Evolutionary conservation across 345 rosid species (phyloP).

Genomic region (Ceriops decandra): DNA sequence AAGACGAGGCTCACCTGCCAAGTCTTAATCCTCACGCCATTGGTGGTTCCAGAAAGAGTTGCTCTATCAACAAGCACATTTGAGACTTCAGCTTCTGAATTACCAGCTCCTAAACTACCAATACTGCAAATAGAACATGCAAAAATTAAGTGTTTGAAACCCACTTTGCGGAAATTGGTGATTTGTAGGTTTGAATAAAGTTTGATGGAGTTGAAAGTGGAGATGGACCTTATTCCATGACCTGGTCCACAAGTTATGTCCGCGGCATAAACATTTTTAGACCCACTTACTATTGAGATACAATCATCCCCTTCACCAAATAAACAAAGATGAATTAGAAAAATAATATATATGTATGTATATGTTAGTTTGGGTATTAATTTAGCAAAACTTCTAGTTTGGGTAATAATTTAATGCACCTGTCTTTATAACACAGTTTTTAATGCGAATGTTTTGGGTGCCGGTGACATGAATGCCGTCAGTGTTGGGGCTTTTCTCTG

Average conservation of each 20-base stretch:
- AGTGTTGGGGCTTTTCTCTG: conserved; percentile 78
- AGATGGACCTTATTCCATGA: conserved; percentile 79
- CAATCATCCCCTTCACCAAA: conserved; percentile 78
- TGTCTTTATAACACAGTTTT: conserved; percentile 56
- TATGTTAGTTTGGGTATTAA: background rate
- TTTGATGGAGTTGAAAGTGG: background rate
- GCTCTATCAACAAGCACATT: conserved; percentile 64
- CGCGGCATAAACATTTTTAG: conserved; percentile 67
- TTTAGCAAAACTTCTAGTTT: background rate
- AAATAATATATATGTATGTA: background rate
- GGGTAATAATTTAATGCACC: conserved; percentile 31
- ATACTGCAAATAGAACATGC: conserved; percentile 39
- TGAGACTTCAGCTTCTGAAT: conserved; percentile 63
- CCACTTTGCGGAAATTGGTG: background rate
- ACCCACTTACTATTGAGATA: conserved; percentile 82
- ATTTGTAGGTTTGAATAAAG: conserved; percentile 3
- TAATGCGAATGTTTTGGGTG: conserved; percentile 57
- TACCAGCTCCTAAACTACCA: conserved; percentile 76
- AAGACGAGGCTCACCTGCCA: conserved; percentile 63
- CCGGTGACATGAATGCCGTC: conserved; percentile 82
- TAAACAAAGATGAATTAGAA: background rate
- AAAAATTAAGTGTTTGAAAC: background rate
- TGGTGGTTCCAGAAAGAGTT: conserved; percentile 60
- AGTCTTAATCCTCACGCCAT: conserved; percentile 88
- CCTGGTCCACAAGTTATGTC: conserved; percentile 92